A percentile compares a stretch with the other conserved stretches of the same genome.
These are phyloP conservation scores for Cardiosporidium cionae DNA, from an alignment of 169 alveolate genomes.

Conservation along the genomic window DNA sequence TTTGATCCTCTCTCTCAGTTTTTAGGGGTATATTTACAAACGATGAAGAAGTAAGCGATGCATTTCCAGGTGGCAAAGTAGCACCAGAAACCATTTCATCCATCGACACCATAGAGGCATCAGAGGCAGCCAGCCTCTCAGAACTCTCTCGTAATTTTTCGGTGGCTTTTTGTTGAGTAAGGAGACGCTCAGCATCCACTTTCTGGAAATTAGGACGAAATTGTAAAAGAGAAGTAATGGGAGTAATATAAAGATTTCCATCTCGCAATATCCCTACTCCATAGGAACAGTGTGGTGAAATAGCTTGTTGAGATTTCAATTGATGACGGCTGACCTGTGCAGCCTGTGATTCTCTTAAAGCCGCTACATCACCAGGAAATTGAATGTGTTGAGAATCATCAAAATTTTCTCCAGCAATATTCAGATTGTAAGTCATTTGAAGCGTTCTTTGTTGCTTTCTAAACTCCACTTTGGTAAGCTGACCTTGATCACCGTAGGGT, in stretches of 20 bases:
- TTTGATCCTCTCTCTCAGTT: neutral
- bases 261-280: slow-evolving; percentile 12
- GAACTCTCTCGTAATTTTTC: too few species aligned
- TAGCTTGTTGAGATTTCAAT: slow-evolving; percentile 3
- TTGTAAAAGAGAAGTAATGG: neutral
- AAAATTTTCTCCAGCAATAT: slow-evolving; percentile 1
- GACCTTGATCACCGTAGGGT: slow-evolving; percentile 27
- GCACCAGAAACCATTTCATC: neutral
- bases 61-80: neutral
- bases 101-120: too few species aligned
- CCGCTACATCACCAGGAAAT: neutral
- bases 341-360: neutral
- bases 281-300: slow-evolving; percentile 5
- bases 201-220: slow-evolving; percentile 2
- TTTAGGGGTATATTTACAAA: neutral
- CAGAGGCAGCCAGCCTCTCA: too few species aligned
- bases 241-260: neutral
- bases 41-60: neutral
- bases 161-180: neutral
- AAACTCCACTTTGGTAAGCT: neutral
- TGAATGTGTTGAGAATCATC: neutral
- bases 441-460: neutral
- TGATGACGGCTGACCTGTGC: neutral
- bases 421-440: slow-evolving; percentile 1
- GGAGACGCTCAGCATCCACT: neutral